These are phyloP conservation scores for Marasmius fiardii DNA, from an alignment of 1,284 basidiomycete genomes.

Conservation along the genomic window DNA sequence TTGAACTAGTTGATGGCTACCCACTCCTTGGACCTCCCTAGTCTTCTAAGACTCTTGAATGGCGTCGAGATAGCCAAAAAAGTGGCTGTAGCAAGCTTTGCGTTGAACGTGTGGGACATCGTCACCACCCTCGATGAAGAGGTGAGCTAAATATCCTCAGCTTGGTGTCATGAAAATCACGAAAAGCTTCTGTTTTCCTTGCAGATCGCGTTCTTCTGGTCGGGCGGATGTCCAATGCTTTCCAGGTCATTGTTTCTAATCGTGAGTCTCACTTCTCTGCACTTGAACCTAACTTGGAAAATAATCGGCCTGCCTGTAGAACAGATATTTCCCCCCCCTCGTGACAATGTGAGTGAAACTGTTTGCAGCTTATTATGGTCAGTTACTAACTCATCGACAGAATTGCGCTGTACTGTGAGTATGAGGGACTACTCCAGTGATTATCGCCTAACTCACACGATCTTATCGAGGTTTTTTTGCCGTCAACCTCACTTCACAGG, in stretches of 20 bases:
- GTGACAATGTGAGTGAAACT: not conserved
- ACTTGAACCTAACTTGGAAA: not conserved
- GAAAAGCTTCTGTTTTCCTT: no score
- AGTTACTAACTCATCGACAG: not conserved
- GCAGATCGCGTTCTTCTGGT: slow-evolving; percentile 3
- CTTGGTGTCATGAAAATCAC: no score
- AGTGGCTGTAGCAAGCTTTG: not conserved
- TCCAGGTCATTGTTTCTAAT: not conserved
- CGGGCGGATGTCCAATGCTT: not conserved
- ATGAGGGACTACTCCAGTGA: not conserved
- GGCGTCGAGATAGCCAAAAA: not conserved
- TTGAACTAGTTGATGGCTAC: no score
- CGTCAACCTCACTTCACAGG: not conserved
- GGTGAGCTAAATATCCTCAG: not conserved
- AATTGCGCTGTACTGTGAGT: not conserved
- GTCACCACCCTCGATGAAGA: not conserved
- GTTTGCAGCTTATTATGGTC: not conserved
- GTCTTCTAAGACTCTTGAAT: not conserved
- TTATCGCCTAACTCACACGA: not conserved
- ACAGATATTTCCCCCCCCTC: slow-evolving; percentile 1
- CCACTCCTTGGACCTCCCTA: not conserved
- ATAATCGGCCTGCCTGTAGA: not conserved
- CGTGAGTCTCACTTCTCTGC: not conserved
- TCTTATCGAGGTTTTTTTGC: no score
- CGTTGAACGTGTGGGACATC: slow-evolving; percentile 6